Conservation (phyloP, 371 early-diverging fungal genomes). For the Lichtheimia corymbifera region DNA sequence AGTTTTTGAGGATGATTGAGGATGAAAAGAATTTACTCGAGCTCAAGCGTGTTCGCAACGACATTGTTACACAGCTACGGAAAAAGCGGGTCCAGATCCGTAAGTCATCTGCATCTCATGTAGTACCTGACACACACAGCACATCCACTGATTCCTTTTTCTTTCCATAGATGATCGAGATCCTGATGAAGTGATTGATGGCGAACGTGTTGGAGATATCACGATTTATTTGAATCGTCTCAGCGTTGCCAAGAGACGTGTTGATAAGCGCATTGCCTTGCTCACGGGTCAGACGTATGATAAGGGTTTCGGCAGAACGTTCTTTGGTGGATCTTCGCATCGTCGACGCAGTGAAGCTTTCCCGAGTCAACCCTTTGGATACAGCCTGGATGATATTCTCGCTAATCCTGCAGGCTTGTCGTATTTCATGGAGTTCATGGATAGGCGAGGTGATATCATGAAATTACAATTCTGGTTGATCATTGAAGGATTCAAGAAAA, state of each 20-base stretch:
- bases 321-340: constrained; percentile 15
- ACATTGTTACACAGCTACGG: constrained; percentile 75
- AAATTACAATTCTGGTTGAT: constrained; percentile 78
- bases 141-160: not conserved
- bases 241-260: constrained; percentile 66
- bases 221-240: constrained; percentile 74
- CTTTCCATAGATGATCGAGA: constrained; percentile 54
- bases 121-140: not conserved
- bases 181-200: constrained; percentile 79
- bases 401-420: constrained; percentile 69
- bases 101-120: constrained; percentile 19
- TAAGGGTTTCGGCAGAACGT: constrained; percentile 16
- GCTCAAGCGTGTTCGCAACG: constrained; percentile 68
- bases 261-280: constrained; percentile 72
- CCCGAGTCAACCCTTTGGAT: constrained; percentile 19
- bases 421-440: constrained; percentile 85
- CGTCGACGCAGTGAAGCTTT: constrained; percentile 25
- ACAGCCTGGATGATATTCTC: constrained; percentile 52
- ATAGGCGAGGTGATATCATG: constrained; percentile 63
- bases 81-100: constrained; percentile 63
- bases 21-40: constrained; percentile 68
- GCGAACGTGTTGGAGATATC: constrained; percentile 76
- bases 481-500: constrained; percentile 67
- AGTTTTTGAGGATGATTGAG: constrained; percentile 75
- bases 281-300: constrained; percentile 59